Base-by-base conservation (phyloP, 495 filamentous ascomycete species). In the Rhypophila decipiens region DNA sequence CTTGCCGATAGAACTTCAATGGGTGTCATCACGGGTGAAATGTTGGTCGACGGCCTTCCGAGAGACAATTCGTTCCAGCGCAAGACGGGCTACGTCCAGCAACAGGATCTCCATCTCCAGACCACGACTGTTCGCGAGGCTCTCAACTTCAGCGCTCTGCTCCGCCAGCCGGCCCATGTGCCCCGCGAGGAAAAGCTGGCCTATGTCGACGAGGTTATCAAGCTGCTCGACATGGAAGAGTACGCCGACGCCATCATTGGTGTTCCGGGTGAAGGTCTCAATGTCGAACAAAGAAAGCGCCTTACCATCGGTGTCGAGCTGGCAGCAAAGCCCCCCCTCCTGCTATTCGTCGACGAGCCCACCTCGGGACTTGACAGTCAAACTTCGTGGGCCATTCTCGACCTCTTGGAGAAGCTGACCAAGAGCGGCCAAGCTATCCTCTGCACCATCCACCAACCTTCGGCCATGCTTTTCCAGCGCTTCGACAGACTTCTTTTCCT, bases 1-100 rank as follows among this genome's bases (percentile, higher is more conserved):
- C 63, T 88, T 40, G 89, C 89, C 24, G 82, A 83, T 49, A 81
- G 90, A 60, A 87, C 85, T 24, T 86, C 85, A 0, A 88, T 90
- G 78, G 90, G 90, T 53, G 83, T 94, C 10, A 84, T 96, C 41
- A 83, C 78, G 15, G 90, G 90, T 20, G 82, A 90, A 44, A 90
- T 91, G 81, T 69, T 91, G 2, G 86, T 96, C 4, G 85, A 94
- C 55, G 90, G 88, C 2, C 74, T 72, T 20, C 81, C 74, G 34
- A 77, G 85, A 15, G 87, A 94, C 58, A 71, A 77, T 15, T 88
- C 86, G 0, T 95, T 95, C 75, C 88, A 93, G 59, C 84, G 90
- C 27, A 93, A 93, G 71, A 95, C 90, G 2, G 90, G 90, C 21
- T 97, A 96, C 56, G 91, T 93, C 17, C 88, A 97, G 57, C 91